These are phyloP conservation scores for Persicaria tinctoria DNA, from an alignment of 148 eudicot genomes.

Conservation along the genomic window DNA sequence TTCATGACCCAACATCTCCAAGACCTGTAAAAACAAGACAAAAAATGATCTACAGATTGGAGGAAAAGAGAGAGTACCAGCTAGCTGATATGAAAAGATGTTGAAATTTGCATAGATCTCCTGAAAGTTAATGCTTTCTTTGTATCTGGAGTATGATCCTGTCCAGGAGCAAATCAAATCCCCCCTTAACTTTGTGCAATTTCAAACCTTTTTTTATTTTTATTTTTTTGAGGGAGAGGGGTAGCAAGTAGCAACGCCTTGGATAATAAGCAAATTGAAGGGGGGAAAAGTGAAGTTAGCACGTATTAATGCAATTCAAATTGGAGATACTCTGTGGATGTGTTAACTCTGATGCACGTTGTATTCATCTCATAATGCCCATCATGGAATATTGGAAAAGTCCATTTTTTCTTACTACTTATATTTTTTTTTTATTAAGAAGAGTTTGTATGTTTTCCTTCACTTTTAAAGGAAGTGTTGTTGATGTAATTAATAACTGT, in stretches of 20 bases:
- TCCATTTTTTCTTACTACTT: no score
- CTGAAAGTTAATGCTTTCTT: background rate
- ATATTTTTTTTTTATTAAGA: no score
- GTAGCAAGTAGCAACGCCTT: background rate
- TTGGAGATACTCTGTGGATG: background rate
- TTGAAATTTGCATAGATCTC: background rate
- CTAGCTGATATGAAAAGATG: background rate
- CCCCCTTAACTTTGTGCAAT: background rate
- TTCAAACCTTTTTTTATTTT: background rate
- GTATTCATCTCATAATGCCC: background rate
- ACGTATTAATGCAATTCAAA: background rate
- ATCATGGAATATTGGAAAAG: background rate
- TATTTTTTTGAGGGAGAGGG: background rate
- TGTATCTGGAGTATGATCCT: background rate
- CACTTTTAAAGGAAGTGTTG: no score
- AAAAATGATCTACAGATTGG: background rate
- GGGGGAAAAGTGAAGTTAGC: background rate
- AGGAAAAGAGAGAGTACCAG: background rate
- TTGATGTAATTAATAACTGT: no score
- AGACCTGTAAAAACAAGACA: background rate
- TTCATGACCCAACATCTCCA: background rate
- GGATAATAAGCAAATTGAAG: background rate
- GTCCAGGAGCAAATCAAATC: background rate
- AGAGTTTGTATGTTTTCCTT: no score
- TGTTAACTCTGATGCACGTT: constrained; percentile 10